phyloP scores from a whole-genome alignment of 352 stramenopile species.

The Phytopythium sindhum region DNA sequence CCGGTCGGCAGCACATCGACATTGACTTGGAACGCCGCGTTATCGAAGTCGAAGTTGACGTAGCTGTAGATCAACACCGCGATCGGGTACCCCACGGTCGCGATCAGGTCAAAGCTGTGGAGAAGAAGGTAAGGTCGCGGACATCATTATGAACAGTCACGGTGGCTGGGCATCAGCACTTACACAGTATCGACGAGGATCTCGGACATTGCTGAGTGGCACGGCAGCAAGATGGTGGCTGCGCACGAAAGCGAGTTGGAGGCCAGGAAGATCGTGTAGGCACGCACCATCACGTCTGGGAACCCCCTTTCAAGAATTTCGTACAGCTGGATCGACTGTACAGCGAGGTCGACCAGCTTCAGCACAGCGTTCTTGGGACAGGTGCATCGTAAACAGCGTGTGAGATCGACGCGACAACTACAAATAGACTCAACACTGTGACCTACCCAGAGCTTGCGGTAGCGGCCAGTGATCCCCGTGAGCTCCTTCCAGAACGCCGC shows the following conservation, averaged over 20 bases:
- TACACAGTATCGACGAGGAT: slow-evolving; percentile 36
- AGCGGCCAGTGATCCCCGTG: slow-evolving; percentile 21
- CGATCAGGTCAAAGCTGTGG: slow-evolving; percentile 21
- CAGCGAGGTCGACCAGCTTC: slow-evolving; percentile 25
- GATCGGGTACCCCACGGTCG: slow-evolving; percentile 24
- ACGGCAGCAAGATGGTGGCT: slow-evolving; percentile 16
- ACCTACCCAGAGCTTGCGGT: slow-evolving; percentile 44
- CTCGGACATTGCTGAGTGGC: slow-evolving; percentile 23
- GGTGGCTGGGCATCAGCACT: not conserved
- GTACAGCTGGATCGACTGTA: slow-evolving; percentile 23
- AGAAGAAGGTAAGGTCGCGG: not conserved
- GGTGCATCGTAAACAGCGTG: not conserved
- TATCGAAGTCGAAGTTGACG: slow-evolving; percentile 25
- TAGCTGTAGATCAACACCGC: slow-evolving; percentile 18
- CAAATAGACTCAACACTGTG: not conserved
- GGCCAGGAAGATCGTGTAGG: slow-evolving; percentile 23
- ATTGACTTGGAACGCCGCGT: slow-evolving; percentile 13
- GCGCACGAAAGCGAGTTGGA: slow-evolving; percentile 25
- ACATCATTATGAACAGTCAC: no score
- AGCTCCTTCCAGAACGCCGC: slow-evolving; percentile 17
- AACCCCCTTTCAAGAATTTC: slow-evolving; percentile 30
- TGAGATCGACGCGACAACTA: not conserved
- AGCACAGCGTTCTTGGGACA: slow-evolving; percentile 29
- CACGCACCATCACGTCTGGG: slow-evolving; percentile 21
- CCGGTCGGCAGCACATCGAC: slow-evolving; percentile 14